Conservation (phyloP, 78 protist genomes). For the Dictyostelium intermedium region DNA sequence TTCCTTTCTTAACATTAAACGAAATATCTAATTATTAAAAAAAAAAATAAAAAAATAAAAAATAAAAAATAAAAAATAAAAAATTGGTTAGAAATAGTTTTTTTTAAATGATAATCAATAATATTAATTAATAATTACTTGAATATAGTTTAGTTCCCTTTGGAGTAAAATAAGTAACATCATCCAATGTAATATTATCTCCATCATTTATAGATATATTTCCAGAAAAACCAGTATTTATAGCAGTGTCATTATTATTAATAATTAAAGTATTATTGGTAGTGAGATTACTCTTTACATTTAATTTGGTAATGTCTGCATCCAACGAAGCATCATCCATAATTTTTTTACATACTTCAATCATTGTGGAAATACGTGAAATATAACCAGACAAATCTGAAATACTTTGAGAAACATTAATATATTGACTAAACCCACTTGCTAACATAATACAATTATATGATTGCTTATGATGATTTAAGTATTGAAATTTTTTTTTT, state of each 20-base stretch:
- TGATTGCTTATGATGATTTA: slow-evolving; percentile 21
- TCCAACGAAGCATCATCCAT: neutral
- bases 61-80: neutral
- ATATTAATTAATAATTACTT: neutral
- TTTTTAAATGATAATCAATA: no score
- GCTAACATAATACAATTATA: slow-evolving; percentile 81
- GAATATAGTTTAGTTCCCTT: slow-evolving; percentile 35
- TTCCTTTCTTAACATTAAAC: slow-evolving; percentile 36
- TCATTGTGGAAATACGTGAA: slow-evolving; percentile 70
- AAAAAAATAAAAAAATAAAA: no score
- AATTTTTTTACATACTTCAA: slow-evolving; percentile 41
- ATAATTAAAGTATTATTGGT: neutral
- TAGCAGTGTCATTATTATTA: neutral
- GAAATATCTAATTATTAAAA: slow-evolving; percentile 24
- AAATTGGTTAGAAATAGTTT: no score
- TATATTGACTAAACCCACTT: slow-evolving; percentile 79
- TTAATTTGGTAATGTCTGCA: neutral
- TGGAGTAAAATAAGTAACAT: slow-evolving; percentile 76
- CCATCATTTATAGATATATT: neutral
- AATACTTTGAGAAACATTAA: slow-evolving; percentile 41
- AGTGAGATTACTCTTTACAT: neutral
- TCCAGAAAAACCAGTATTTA: neutral
- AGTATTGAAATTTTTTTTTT: neutral
- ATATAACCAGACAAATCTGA: slow-evolving; percentile 65
- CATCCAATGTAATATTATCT: slow-evolving; percentile 28